Percentiles rank a stretch among this genome's conserved stretches.
phyloP scores from a whole-genome alignment of 2,329 filamentous ascomycete species.

The Trichophyton equinum region DNA sequence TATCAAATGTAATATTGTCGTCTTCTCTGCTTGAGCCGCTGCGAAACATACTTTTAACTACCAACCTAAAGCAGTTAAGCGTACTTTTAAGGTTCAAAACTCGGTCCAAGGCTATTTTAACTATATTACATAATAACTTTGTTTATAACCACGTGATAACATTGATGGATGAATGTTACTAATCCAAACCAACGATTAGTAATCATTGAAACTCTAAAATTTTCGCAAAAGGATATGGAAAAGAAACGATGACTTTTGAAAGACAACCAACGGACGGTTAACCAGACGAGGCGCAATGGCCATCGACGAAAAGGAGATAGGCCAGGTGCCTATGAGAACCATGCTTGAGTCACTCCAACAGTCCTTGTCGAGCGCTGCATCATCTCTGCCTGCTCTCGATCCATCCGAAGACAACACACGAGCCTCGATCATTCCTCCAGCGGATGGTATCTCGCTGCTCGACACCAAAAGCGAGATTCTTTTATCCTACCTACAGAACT shows the following conservation, averaged over 20 bases:
- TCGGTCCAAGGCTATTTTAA: no score
- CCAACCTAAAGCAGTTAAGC: no score
- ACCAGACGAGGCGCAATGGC: background rate
- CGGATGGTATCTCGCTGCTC: conserved; percentile 83
- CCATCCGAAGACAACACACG: conserved; percentile 36
- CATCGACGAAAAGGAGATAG: background rate
- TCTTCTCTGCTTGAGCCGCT: background rate
- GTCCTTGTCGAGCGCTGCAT: conserved; percentile 24
- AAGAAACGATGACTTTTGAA: background rate
- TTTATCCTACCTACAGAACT: conserved; percentile 86
- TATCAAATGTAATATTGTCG: background rate
- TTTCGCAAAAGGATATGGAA: no score
- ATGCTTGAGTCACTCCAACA: conserved; percentile 25
- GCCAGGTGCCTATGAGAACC: conserved; percentile 14
- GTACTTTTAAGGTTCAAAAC: no score
- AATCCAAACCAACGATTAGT: no score
- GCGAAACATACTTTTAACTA: no score
- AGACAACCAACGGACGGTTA: background rate
- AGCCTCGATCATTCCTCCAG: conserved; percentile 60
- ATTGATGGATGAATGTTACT: no score
- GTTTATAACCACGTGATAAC: no score
- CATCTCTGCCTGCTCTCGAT: conserved; percentile 23
- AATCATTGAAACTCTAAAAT: no score
- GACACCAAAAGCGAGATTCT: conserved; percentile 97
- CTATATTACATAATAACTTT: no score